Percentiles rank a stretch among this genome's conserved stretches.
Evolutionary conservation across 2,329 filamentous ascomycete species (phyloP).

Genomic region (Cladosporium sp.): DNA sequence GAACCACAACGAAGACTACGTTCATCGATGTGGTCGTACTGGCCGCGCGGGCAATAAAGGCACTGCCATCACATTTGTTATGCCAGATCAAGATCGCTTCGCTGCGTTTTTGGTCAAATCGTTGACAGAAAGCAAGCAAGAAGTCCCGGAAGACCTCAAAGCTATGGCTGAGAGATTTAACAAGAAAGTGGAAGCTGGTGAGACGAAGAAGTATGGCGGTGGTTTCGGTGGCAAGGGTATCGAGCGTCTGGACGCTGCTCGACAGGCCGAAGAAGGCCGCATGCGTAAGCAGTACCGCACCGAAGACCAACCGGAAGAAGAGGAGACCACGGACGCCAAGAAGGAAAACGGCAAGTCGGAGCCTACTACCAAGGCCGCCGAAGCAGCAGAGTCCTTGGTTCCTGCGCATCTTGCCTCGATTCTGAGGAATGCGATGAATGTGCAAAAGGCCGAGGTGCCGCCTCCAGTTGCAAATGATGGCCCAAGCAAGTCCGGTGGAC

Average conservation of each 20-base stretch:
- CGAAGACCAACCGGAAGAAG: constrained; percentile 77
- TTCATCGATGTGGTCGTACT: constrained; percentile 88
- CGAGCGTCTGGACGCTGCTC: constrained; percentile 84
- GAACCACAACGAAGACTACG: constrained; percentile 94
- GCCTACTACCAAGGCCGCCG: constrained; percentile 1
- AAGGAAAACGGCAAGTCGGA: constrained; percentile 37
- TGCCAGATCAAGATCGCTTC: constrained; percentile 85
- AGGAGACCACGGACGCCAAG: constrained; percentile 58
- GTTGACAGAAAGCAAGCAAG: constrained; percentile 83
- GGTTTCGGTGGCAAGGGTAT: constrained; percentile 95
- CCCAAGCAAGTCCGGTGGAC: constrained; percentile 34
- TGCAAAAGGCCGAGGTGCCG: constrained; percentile 63
- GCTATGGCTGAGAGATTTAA: constrained; percentile 64
- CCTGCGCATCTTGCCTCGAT: constrained; percentile 20
- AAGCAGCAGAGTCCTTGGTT: neutral
- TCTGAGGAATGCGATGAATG: constrained; percentile 66
- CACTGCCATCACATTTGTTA: constrained; percentile 90
- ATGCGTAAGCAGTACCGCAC: constrained; percentile 80
- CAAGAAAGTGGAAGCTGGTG: constrained; percentile 88
- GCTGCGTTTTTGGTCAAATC: constrained; percentile 86
- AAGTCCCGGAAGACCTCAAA: constrained; percentile 66
- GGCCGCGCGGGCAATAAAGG: constrained; percentile 92
- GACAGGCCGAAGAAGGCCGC: constrained; percentile 78
- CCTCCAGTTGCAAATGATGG: constrained; percentile 41
- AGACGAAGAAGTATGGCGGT: constrained; percentile 75